A percentile compares a stretch with the other conserved stretches of the same genome.
Evolutionary conservation across 2,329 filamentous ascomycete species (phyloP).

Genomic region (Alternaria viburni): DNA sequence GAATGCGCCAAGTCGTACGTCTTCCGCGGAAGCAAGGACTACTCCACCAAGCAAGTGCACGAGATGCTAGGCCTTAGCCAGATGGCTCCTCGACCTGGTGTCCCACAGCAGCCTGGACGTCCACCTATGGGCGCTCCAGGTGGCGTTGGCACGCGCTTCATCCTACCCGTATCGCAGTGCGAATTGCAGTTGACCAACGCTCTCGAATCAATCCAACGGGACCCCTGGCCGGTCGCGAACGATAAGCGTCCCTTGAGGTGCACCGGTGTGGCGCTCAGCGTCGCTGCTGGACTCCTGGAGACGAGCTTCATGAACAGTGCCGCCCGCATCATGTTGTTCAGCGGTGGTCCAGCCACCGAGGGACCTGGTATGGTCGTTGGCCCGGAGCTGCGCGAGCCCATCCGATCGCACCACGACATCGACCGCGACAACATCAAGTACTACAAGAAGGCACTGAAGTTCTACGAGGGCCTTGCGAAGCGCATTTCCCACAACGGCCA

Average conservation of each 20-base stretch:
- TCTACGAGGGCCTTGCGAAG: slow-evolving; percentile 94
- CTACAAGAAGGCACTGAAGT: slow-evolving; percentile 99
- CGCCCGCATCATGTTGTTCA: slow-evolving; percentile 95
- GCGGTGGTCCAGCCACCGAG: slow-evolving; percentile 92
- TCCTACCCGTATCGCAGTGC: slow-evolving; percentile 91
- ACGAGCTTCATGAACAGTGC: slow-evolving; percentile 95
- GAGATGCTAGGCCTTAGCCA: slow-evolving; percentile 92
- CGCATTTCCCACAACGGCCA: slow-evolving; percentile 95
- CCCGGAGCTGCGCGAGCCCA: slow-evolving; percentile 92
- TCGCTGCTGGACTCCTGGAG: slow-evolving; percentile 90
- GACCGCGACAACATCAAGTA: slow-evolving; percentile 99
- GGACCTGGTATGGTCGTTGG: slow-evolving; percentile 97
- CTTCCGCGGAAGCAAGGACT: slow-evolving; percentile 97
- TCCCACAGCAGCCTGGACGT: slow-evolving; percentile 75
- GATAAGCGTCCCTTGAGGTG: slow-evolving; percentile 90
- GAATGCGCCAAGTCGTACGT: slow-evolving; percentile 99
- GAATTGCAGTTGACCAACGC: slow-evolving; percentile 98
- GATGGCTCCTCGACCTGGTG: slow-evolving; percentile 70
- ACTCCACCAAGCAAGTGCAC: slow-evolving; percentile 97
- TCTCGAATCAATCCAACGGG: slow-evolving; percentile 92
- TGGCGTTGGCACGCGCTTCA: slow-evolving; percentile 85
- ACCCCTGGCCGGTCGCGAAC: slow-evolving; percentile 95
- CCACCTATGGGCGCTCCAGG: slow-evolving; percentile 68
- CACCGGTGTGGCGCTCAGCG: slow-evolving; percentile 94
- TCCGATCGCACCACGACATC: slow-evolving; percentile 98